A percentile compares a stretch with the other conserved stretches of the same genome.
Evolutionary conservation across 2,329 filamentous ascomycete species (phyloP).

Genomic region (Botrytis hyacinthi): DNA sequence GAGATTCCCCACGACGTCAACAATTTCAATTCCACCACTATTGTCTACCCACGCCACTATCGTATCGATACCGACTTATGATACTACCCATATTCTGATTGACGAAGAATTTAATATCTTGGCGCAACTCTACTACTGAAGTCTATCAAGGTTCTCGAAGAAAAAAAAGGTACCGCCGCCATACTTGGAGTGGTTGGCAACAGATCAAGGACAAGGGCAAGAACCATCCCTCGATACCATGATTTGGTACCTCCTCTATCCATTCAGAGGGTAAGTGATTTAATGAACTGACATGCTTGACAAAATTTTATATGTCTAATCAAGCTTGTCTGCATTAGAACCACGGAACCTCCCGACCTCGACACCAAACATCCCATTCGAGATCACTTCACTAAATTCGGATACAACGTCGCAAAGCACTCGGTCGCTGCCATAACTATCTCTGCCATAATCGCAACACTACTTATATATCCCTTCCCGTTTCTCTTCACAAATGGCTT

Average conservation of each 20-base stretch:
- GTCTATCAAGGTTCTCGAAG: background rate
- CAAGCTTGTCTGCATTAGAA: slow-evolving; percentile 47
- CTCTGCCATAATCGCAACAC: slow-evolving; percentile 67
- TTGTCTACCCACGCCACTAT: background rate
- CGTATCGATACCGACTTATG: background rate
- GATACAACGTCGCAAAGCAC: slow-evolving; percentile 67
- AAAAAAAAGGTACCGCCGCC: slow-evolving; percentile 2
- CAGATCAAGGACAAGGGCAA: background rate
- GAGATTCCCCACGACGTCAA: slow-evolving; percentile 1
- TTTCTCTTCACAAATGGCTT: slow-evolving; percentile 73
- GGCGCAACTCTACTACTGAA: background rate
- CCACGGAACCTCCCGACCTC: slow-evolving; percentile 69
- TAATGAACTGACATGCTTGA: background rate
- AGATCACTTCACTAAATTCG: slow-evolving; percentile 64
- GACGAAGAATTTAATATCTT: background rate
- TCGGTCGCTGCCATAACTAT: slow-evolving; percentile 71
- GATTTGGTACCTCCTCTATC: slow-evolving; percentile 78
- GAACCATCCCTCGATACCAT: slow-evolving; percentile 40
- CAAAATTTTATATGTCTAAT: slow-evolving; percentile 1
- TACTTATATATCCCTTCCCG: slow-evolving; percentile 71
- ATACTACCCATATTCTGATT: background rate
- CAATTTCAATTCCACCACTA: background rate
- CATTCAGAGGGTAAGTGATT: slow-evolving; percentile 66
- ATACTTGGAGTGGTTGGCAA: slow-evolving; percentile 15
- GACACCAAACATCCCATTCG: slow-evolving; percentile 64